Conservation (phyloP, 73 alveolate species). For the Symbiodinium pilosum region DNA sequence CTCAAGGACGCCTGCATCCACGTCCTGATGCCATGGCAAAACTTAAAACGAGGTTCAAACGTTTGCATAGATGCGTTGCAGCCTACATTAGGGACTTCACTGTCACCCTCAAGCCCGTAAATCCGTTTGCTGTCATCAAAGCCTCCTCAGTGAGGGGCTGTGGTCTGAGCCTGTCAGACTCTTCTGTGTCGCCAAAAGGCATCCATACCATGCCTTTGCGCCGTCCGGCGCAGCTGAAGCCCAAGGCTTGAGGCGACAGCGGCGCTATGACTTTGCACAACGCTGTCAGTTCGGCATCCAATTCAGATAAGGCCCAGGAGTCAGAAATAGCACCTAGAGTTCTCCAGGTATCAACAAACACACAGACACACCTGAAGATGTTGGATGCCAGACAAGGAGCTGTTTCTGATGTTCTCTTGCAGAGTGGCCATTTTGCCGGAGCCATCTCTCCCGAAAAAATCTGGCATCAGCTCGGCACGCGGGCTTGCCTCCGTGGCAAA, state of each 20-base stretch:
- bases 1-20: conserved; percentile 79
- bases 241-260: conserved; percentile 60
- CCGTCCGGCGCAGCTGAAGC: conserved; percentile 75
- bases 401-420: background rate
- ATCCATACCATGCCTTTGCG: conserved; percentile 77
- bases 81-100: too few species aligned
- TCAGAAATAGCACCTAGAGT: background rate
- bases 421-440: conserved; percentile 39
- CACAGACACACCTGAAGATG: too few species aligned
- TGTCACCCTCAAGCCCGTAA: too few species aligned
- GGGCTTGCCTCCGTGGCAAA: conserved; percentile 15
- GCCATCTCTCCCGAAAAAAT: conserved; percentile 47
- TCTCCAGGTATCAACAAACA: too few species aligned
- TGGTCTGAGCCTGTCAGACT: conserved; percentile 42
- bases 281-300: conserved; percentile 82
- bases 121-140: too few species aligned
- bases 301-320: conserved; percentile 57
- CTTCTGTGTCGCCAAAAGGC: conserved; percentile 35
- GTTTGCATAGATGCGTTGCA: too few species aligned
- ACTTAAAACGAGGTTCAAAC: too few species aligned
- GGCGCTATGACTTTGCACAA: conserved; percentile 81
- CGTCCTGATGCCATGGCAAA: conserved; percentile 12
- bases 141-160: conserved; percentile 35
- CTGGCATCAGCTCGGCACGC: conserved; percentile 66
- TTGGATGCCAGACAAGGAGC: background rate